phyloP scores from a whole-genome alignment of 768 basidiomycete genomes.

The Russula lepida region DNA sequence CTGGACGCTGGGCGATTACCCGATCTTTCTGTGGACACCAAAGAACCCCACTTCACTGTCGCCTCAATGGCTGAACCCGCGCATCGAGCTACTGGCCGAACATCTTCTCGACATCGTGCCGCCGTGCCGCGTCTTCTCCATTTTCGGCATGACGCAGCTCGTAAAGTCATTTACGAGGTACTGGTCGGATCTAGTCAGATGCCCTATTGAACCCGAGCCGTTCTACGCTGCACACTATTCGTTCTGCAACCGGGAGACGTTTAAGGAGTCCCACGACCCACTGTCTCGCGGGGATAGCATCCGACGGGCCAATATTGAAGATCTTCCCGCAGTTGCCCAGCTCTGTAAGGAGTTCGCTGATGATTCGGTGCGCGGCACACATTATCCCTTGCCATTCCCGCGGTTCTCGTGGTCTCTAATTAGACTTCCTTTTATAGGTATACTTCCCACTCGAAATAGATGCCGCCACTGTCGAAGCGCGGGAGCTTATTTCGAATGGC shows the following conservation, averaged over 20 bases:
- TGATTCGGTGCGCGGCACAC: constrained; percentile 37
- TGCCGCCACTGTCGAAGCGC: constrained; percentile 37
- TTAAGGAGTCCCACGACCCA: constrained; percentile 25
- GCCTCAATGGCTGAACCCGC: constrained; percentile 29
- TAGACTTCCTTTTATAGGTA: constrained; percentile 28
- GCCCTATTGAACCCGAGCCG: constrained; percentile 33
- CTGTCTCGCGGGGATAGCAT: constrained; percentile 32
- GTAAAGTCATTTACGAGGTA: constrained; percentile 35
- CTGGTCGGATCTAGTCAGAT: constrained; percentile 39
- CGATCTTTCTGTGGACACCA: constrained; percentile 45
- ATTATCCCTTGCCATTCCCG: neutral
- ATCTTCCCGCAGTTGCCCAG: constrained; percentile 34
- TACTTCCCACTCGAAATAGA: constrained; percentile 37
- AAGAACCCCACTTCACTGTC: constrained; percentile 25
- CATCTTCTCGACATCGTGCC: constrained; percentile 33
- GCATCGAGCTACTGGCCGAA: constrained; percentile 32
- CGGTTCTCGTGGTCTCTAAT: no score
- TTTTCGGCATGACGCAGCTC: constrained; percentile 39
- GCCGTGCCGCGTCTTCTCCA: constrained; percentile 41
- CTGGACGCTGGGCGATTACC: constrained; percentile 39
- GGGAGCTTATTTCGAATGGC: constrained; percentile 39
- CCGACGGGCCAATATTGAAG: constrained; percentile 32
- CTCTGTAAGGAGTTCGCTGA: constrained; percentile 46
- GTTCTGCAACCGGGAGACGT: constrained; percentile 34
- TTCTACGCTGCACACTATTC: constrained; percentile 45